These are phyloP conservation scores for Cryptococcus neoformans DNA, from an alignment of 1,284 basidiomycete genomes.

Conservation along the genomic window DNA sequence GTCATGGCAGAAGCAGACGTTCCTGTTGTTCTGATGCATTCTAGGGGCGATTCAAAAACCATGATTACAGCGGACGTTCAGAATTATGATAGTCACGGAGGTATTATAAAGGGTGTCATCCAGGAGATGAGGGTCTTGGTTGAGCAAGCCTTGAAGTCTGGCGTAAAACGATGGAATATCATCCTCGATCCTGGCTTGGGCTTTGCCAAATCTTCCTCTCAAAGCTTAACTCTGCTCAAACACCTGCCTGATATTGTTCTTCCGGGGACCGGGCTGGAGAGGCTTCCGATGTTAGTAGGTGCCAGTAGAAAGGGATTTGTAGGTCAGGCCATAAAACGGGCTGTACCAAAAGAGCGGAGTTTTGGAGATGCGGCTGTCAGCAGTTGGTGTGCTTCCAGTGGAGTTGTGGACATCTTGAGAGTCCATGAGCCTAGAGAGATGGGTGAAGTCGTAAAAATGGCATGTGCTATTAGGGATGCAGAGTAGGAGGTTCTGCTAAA, in stretches of 20 bases:
- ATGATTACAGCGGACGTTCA: constrained; percentile 63
- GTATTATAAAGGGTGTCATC: constrained; percentile 68
- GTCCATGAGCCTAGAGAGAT: constrained; percentile 81
- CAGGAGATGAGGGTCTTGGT: constrained; percentile 72
- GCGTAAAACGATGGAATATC: constrained; percentile 84
- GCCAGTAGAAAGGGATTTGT: constrained; percentile 80
- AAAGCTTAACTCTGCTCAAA: constrained; percentile 69
- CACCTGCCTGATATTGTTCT: constrained; percentile 54
- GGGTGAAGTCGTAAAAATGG: constrained; percentile 58
- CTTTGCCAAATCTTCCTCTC: constrained; percentile 83
- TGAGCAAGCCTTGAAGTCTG: constrained; percentile 65
- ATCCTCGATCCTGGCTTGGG: constrained; percentile 92
- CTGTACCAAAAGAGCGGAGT: constrained; percentile 62
- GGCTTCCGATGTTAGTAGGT: constrained; percentile 72
- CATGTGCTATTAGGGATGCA: constrained; percentile 51
- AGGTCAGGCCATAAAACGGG: constrained; percentile 56
- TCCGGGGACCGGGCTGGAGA: constrained; percentile 6
- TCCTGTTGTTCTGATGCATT: constrained; percentile 89
- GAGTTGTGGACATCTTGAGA: constrained; percentile 65
- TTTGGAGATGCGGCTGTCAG: constrained; percentile 82
- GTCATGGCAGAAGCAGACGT: constrained; percentile 60
- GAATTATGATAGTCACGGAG: constrained; percentile 56
- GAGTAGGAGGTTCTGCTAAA: background rate
- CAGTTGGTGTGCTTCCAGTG: constrained; percentile 70
- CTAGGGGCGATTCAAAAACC: constrained; percentile 65